Conservation (phyloP, 1,284 basidiomycete species). For the Puccinia horiana region DNA sequence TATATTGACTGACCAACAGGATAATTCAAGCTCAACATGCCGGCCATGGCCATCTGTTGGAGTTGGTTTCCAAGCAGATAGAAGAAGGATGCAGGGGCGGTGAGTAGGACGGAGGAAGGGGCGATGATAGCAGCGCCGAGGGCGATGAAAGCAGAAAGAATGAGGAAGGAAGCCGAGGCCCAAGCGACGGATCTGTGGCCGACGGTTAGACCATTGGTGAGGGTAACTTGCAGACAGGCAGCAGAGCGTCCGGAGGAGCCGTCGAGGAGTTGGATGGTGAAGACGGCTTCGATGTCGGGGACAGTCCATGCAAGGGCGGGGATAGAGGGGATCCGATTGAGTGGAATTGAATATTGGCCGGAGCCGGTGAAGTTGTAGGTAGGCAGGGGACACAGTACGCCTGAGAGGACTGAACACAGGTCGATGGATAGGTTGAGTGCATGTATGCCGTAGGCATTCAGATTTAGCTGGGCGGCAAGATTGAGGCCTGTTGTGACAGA, state of each 20-base stretch:
- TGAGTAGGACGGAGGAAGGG: constrained; percentile 52
- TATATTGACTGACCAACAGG: constrained; percentile 54
- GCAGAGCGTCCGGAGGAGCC: constrained; percentile 52
- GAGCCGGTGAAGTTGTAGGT: constrained; percentile 57
- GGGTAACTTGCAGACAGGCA: constrained; percentile 57
- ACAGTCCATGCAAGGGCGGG: constrained; percentile 56
- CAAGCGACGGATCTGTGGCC: constrained; percentile 54
- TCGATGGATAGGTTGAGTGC: constrained; percentile 56
- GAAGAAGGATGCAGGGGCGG: constrained; percentile 52
- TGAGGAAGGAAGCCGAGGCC: constrained; percentile 51
- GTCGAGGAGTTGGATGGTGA: constrained; percentile 55
- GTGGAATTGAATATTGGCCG: constrained; percentile 55
- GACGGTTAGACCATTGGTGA: constrained; percentile 58
- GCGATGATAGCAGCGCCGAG: constrained; percentile 51
- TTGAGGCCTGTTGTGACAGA: constrained; percentile 53
- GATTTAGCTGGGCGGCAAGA: constrained; percentile 49
- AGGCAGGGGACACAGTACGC: constrained; percentile 56
- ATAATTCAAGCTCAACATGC: constrained; percentile 56
- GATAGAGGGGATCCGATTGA: constrained; percentile 52
- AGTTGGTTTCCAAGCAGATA: constrained; percentile 50
- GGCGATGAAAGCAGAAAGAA: constrained; percentile 54
- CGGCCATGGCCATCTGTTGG: constrained; percentile 56
- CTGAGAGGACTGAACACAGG: constrained; percentile 55
- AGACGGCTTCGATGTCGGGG: constrained; percentile 58
- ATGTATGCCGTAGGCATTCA: constrained; percentile 56